Evolutionary conservation across 2,329 filamentous ascomycete species (phyloP).

Genomic region (Monosporascus cannonballus): DNA sequence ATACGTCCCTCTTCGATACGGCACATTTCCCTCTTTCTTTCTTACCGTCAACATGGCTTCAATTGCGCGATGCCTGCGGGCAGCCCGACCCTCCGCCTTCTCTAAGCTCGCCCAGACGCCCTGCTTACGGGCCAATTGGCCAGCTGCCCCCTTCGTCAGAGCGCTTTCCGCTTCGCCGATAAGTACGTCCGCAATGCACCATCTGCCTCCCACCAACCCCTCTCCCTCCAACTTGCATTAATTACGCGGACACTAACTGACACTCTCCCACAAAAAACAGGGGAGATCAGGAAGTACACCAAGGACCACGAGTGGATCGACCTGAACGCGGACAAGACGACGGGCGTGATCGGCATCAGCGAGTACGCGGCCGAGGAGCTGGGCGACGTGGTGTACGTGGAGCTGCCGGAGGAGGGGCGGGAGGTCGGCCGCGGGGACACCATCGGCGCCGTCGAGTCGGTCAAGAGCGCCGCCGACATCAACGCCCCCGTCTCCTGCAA

Average conservation of each 20-base stretch:
- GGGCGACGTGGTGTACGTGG: constrained; percentile 95
- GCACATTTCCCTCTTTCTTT: background rate
- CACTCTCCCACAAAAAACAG: constrained; percentile 29
- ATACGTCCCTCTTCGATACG: background rate
- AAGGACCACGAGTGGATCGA: constrained; percentile 99
- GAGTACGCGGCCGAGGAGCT: constrained; percentile 87
- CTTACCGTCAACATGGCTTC: constrained; percentile 36
- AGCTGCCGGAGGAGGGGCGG: constrained; percentile 70
- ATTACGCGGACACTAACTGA: background rate
- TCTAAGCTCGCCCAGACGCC: constrained; percentile 32
- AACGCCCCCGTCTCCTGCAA: constrained; percentile 78
- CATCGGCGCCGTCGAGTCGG: constrained; percentile 92
- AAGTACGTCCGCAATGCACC: constrained; percentile 25
- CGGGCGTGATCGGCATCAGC: constrained; percentile 78
- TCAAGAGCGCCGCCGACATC: constrained; percentile 98
- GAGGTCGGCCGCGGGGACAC: constrained; percentile 71
- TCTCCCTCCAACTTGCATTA: background rate
- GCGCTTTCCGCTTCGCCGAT: constrained; percentile 40
- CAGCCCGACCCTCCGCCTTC: constrained; percentile 40
- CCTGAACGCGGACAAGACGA: constrained; percentile 73
- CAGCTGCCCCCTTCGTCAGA: constrained; percentile 32
- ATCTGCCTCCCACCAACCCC: constrained; percentile 30
- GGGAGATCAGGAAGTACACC: constrained; percentile 76
- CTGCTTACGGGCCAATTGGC: constrained; percentile 28
- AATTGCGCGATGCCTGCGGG: constrained; percentile 50